Evolutionary conservation across 176 grass and related monocot species (phyloP).

Genomic region (Aegilops umbellulata): DNA sequence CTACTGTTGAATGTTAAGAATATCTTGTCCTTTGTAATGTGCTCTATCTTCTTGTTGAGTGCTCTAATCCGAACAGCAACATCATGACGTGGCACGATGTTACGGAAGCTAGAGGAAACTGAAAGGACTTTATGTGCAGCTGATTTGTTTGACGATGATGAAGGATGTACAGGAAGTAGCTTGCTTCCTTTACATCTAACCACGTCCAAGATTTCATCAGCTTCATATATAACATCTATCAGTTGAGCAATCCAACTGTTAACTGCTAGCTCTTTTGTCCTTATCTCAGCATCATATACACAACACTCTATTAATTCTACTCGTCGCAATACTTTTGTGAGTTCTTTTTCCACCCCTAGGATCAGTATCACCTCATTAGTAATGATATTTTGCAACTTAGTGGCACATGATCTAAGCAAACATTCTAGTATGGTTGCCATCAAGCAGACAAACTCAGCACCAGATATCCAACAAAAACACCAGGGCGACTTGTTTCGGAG

Average conservation of each 20-base stretch:
- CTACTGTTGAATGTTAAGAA: no score
- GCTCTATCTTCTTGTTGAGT: no score
- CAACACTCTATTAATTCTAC: slow-evolving; percentile 4
- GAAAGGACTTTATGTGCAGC: no score
- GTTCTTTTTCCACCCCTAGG: slow-evolving; percentile 17
- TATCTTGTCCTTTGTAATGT: no score
- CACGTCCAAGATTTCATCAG: slow-evolving; percentile 39
- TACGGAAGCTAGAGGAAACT: no score
- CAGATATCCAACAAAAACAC: no score
- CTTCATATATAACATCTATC: slow-evolving; percentile 45
- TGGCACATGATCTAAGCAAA: not conserved
- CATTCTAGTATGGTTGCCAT: slow-evolving; percentile 32
- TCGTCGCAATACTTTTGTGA: not conserved
- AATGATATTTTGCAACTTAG: not conserved
- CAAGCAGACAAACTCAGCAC: no score
- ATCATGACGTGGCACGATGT: no score
- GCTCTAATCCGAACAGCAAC: no score
- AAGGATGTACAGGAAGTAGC: not conserved
- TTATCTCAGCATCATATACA: slow-evolving; percentile 26
- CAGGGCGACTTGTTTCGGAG: no score
- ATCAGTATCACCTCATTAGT: not conserved
- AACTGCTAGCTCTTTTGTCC: not conserved
- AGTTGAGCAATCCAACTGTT: slow-evolving; percentile 32
- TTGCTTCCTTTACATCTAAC: slow-evolving; percentile 22
- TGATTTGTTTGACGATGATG: not conserved